Conservation (phyloP, 1,284 basidiomycete genomes). For the Butyriboletus appendiculatus region DNA sequence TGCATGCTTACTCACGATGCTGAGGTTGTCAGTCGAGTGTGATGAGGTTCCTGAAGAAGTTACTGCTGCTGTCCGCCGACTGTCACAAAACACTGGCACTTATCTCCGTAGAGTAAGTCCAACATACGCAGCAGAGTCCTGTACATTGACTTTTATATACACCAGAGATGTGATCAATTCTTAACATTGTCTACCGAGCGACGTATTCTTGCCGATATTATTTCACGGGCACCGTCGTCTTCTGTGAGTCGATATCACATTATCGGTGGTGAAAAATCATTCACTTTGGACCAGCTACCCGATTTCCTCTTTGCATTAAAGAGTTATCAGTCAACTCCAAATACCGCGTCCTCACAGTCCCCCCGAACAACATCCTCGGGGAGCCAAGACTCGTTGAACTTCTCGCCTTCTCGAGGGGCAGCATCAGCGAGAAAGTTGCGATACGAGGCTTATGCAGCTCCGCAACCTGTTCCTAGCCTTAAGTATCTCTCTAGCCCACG, state of each 20-base stretch:
- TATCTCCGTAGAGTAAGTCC: slow-evolving; percentile 56
- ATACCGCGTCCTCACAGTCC: slow-evolving; percentile 3
- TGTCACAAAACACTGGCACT: slow-evolving; percentile 46
- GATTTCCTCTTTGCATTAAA: slow-evolving; percentile 60
- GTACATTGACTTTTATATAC: slow-evolving; percentile 8
- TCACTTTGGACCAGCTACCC: slow-evolving; percentile 53
- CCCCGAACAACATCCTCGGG: slow-evolving; percentile 17
- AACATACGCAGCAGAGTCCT: slow-evolving; percentile 1
- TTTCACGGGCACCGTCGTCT: slow-evolving; percentile 47
- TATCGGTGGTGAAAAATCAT: neutral
- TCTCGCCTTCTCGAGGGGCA: slow-evolving; percentile 34
- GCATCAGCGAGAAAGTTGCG: slow-evolving; percentile 51
- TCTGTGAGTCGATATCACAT: slow-evolving; percentile 43
- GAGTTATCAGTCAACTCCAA: slow-evolving; percentile 32
- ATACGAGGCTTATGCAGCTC: slow-evolving; percentile 70
- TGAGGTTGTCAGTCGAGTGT: slow-evolving; percentile 60
- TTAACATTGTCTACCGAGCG: slow-evolving; percentile 47
- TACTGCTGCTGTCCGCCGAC: slow-evolving; percentile 40
- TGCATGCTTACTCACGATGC: slow-evolving; percentile 65
- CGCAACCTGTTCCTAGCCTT: slow-evolving; percentile 49
- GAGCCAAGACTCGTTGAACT: slow-evolving; percentile 25
- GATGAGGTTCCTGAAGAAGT: slow-evolving; percentile 52
- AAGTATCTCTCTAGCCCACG: slow-evolving; percentile 34
- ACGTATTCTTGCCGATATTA: slow-evolving; percentile 44
- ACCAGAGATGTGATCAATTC: slow-evolving; percentile 70